Evolutionary conservation across 306 rosid genomes (phyloP).

Genomic region (Dalbergia oliveri): DNA sequence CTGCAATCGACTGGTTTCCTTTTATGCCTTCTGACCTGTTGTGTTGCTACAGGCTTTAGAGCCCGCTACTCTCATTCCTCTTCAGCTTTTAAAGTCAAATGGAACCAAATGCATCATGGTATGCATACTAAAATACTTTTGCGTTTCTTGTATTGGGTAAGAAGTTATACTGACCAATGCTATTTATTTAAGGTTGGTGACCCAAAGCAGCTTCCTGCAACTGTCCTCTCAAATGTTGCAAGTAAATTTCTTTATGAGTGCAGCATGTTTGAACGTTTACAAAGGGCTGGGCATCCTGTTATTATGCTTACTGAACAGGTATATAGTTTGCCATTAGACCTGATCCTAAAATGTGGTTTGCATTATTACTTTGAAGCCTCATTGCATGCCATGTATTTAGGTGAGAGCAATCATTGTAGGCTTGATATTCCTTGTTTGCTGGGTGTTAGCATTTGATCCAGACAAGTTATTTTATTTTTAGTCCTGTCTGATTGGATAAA

Average conservation of each 20-base stretch:
- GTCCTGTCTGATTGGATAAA: conserved; percentile 15
- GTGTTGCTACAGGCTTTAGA: conserved; percentile 81
- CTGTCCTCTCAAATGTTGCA: conserved; percentile 89
- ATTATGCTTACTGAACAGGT: conserved; percentile 95
- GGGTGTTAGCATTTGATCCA: conserved; percentile 18
- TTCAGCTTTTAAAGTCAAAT: conserved; percentile 88
- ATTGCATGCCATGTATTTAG: conserved; percentile 31
- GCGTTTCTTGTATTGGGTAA: conserved; percentile 35
- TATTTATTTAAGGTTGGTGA: conserved; percentile 87
- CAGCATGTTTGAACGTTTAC: conserved; percentile 99
- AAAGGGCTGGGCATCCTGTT: conserved; percentile 94
- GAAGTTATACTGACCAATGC: conserved; percentile 51
- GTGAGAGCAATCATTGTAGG: conserved; percentile 16
- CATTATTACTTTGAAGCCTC: conserved; percentile 9
- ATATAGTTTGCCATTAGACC: conserved; percentile 35
- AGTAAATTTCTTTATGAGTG: conserved; percentile 85
- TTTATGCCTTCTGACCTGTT: conserved; percentile 40
- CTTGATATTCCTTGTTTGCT: not conserved
- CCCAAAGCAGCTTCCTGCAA: conserved; percentile 99
- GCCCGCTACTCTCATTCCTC: conserved; percentile 97
- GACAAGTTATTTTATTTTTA: not conserved
- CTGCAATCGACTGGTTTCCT: conserved; percentile 37
- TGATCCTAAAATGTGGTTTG: conserved; percentile 29
- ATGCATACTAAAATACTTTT: conserved; percentile 41
- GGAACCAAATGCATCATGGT: conserved; percentile 94